Base-by-base conservation (phyloP, 2,329 filamentous ascomycete genomes). In the Exophiala calicioides region DNA sequence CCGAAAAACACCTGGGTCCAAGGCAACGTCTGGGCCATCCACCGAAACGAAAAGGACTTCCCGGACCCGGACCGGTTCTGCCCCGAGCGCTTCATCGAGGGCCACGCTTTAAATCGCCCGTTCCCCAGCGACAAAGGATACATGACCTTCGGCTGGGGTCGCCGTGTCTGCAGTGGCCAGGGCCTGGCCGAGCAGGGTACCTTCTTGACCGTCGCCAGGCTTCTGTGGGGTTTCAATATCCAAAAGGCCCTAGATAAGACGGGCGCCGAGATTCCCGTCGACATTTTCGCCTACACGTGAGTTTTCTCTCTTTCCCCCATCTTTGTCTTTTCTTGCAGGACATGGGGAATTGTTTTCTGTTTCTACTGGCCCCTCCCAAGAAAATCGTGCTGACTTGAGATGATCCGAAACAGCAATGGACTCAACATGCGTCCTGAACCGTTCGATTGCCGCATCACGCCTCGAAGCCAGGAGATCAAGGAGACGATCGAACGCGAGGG, bases 351-450 rank as follows among this genome's bases (percentile, higher is more conserved):
- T n/a, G n/a, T n/a, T n/a, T n/a, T n/a, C n/a, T n/a, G n/a, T n/a
- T n/a, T n/a, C n/a, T n/a, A n/a, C n/a, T n/a, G n/a, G n/a, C n/a
- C n/a, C n/a, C n/a, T n/a, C n/a, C n/a, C n/a, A n/a, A n/a, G n/a
- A n/a, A n/a, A n/a, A n/a, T n/a, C n/a, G n/a, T n/a, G n/a, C n/a
- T n/a, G n/a, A n/a, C n/a, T n/a, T n/a, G n/a, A n/a, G n/a, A n/a
- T n/a, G n/a, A n/a, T n/a, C n/a, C n/a, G n/a, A n/a, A 31, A 30
- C 33, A 51, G 48, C 1, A 79, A 81, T 52, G 78, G 78, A 2
- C 64, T 81, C 18, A 81, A 81, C 52, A 79, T 79, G 77, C 70
- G 78, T 2, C 78, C 78, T 3, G 69, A 73, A 51, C 73, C 75
- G 0, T 82, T 82, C 57, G 63, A 70, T 44, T 81, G 79, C 44